Conservation (phyloP, 228 moss, liverwort and hornwort genomes). For the Sphagnum magellanicum region DNA sequence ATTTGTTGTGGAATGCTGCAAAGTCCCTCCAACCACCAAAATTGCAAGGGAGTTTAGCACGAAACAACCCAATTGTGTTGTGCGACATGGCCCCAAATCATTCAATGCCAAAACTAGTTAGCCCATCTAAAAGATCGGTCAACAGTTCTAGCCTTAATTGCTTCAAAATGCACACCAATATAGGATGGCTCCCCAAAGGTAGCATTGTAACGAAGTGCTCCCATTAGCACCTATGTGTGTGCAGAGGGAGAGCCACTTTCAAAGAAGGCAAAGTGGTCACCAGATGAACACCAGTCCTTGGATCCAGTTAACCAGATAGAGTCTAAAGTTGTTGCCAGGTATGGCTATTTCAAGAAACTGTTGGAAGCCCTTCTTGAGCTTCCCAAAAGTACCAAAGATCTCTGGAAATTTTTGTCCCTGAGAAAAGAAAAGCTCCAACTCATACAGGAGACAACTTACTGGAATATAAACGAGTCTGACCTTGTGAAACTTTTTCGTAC, state of each 20-base stretch:
- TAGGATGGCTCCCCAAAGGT: too few species aligned
- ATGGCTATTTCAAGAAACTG: conserved; percentile 5
- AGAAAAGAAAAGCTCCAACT: conserved; percentile 9
- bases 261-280: conserved; percentile 6
- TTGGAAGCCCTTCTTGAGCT: conserved; percentile 14
- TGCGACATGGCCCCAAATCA: too few species aligned
- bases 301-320: background rate
- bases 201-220: too few species aligned
- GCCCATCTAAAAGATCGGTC: too few species aligned
- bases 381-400: conserved; percentile 9
- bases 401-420: conserved; percentile 6
- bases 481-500: conserved; percentile 3
- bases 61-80: too few species aligned
- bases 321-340: conserved; percentile 5
- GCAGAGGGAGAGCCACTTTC: conserved; percentile 6
- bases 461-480: conserved; percentile 3
- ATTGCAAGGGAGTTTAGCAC: too few species aligned
- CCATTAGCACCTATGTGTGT: too few species aligned
- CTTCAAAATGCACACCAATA: too few species aligned
- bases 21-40: too few species aligned
- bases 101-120: too few species aligned
- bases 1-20: too few species aligned
- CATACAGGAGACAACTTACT: background rate
- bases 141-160: too few species aligned
- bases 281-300: conserved; percentile 2